Percentiles rank a stretch among this genome's conserved stretches.
Evolutionary conservation across 805 yeast genomes (phyloP).

Genomic region (Metschnikowia borealis): DNA sequence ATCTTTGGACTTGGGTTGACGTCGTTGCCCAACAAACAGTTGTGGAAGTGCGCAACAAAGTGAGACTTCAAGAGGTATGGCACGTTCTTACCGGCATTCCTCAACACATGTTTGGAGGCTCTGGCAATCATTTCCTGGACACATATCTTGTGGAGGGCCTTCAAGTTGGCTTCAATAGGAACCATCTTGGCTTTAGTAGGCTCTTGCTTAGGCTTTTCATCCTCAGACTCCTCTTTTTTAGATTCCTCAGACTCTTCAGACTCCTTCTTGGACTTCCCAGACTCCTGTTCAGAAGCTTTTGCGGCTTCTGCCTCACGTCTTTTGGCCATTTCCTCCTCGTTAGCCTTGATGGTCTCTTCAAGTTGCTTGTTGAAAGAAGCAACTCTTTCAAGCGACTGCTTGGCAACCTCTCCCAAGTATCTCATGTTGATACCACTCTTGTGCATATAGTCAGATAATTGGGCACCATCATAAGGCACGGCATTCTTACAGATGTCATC

Average conservation of each 20-base stretch:
- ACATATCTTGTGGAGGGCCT: slow-evolving; percentile 46
- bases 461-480: slow-evolving; percentile 79
- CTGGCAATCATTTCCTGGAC: slow-evolving; percentile 75
- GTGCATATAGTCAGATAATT: slow-evolving; percentile 67
- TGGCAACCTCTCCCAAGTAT: slow-evolving; percentile 69
- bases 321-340: slow-evolving; percentile 24
- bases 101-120: slow-evolving; percentile 69
- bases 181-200: slow-evolving; percentile 37
- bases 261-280: background rate
- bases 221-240: no score
- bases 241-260: slow-evolving; percentile 6
- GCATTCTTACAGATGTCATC: slow-evolving; percentile 49
- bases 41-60: slow-evolving; percentile 67
- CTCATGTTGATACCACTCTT: slow-evolving; percentile 82
- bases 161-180: slow-evolving; percentile 41
- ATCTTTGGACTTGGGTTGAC: slow-evolving; percentile 40
- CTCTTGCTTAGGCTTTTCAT: slow-evolving; percentile 15
- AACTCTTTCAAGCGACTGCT: slow-evolving; percentile 23
- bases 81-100: slow-evolving; percentile 40
- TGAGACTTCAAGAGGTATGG: slow-evolving; percentile 56
- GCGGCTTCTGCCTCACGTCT: slow-evolving; percentile 20
- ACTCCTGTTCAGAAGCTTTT: slow-evolving; percentile 9
- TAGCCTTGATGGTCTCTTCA: slow-evolving; percentile 21
- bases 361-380: slow-evolving; percentile 12
- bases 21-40: slow-evolving; percentile 56